These are phyloP conservation scores for Apophysomyces trapeziformis DNA, from an alignment of 371 early-diverging fungal species.

Conservation along the genomic window DNA sequence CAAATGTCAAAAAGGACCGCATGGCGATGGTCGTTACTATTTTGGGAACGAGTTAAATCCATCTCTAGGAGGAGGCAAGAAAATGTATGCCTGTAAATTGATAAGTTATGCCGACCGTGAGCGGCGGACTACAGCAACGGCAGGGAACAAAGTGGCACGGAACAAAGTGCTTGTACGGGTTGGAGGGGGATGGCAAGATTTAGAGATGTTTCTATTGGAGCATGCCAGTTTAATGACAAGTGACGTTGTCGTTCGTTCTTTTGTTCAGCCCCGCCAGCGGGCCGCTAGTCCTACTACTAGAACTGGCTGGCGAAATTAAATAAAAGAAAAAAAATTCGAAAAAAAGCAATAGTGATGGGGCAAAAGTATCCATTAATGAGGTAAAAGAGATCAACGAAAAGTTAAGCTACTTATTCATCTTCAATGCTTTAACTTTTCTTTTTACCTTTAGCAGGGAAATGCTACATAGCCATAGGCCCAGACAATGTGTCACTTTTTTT, in stretches of 20 bases:
- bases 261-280: not conserved
- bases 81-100: constrained; percentile 49
- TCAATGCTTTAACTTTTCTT: too few species aligned
- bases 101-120: constrained; percentile 41
- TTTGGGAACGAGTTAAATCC: constrained; percentile 60
- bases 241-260: constrained; percentile 17
- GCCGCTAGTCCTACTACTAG: constrained; percentile 9
- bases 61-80: constrained; percentile 46
- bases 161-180: constrained; percentile 66
- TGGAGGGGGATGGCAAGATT: constrained; percentile 70
- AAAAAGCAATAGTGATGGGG: constrained; percentile 1
- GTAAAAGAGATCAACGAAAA: not conserved
- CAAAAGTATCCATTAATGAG: not conserved
- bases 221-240: constrained; percentile 50
- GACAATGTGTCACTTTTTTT: too few species aligned
- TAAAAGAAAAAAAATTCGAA: not conserved
- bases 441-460: too few species aligned
- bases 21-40: constrained; percentile 57
- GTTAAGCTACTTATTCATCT: too few species aligned
- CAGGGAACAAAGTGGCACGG: constrained; percentile 21
- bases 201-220: constrained; percentile 65
- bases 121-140: constrained; percentile 12
- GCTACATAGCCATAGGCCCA: too few species aligned
- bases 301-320: constrained; percentile 13
- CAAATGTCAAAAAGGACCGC: constrained; percentile 47